Conservation (phyloP, 257 asterid genomes). For the Solanum sejunctum region DNA sequence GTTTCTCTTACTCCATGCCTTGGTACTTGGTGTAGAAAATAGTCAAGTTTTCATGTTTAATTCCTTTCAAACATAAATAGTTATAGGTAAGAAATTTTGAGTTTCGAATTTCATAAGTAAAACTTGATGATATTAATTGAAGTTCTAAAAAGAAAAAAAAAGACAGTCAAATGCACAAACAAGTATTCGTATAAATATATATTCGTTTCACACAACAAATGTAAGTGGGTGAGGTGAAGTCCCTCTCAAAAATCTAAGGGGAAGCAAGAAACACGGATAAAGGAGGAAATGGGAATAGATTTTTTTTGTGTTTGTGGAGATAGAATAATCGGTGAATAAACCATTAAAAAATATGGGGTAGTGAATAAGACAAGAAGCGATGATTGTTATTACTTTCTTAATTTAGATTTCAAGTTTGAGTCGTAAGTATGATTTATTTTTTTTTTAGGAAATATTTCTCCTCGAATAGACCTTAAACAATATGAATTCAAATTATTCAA, state of each 20-base stretch:
- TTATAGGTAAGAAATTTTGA: background rate
- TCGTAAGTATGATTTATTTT: accelerated
- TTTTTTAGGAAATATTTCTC: accelerated
- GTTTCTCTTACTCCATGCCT: background rate
- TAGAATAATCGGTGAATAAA: background rate
- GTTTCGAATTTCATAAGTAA: background rate
- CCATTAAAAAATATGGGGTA: background rate
- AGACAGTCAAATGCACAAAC: background rate
- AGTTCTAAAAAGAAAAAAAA: background rate
- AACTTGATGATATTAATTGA: background rate
- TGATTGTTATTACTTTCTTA: background rate
- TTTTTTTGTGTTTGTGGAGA: background rate
- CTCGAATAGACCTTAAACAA: accelerated
- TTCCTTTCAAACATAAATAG: background rate
- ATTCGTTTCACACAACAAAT: background rate
- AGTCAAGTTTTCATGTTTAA: background rate
- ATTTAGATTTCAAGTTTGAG: accelerated
- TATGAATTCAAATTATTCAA: background rate
- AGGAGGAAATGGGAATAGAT: background rate
- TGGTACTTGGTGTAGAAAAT: background rate
- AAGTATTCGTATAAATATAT: background rate
- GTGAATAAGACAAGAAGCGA: background rate
- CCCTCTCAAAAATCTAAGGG: background rate
- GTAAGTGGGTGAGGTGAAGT: background rate
- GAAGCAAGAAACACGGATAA: background rate